phyloP scores from a whole-genome alignment of 495 filamentous ascomycete species.

The Terfezia boudieri region DNA sequence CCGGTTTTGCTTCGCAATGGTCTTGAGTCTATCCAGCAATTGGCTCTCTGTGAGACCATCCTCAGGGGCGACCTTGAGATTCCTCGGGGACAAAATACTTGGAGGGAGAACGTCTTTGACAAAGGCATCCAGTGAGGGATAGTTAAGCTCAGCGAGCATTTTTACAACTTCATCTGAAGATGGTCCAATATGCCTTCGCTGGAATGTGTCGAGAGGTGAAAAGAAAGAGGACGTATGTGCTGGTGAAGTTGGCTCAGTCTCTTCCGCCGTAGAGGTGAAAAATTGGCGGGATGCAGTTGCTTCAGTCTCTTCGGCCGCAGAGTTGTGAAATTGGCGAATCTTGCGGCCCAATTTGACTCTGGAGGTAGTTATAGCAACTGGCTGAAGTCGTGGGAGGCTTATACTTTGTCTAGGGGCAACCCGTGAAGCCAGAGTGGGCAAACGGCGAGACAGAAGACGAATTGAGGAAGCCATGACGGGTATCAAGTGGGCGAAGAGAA shows the following conservation, averaged over 20 bases:
- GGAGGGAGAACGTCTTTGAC: constrained; percentile 65
- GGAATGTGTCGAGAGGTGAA: constrained; percentile 32
- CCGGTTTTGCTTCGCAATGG: constrained; percentile 44
- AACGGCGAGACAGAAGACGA: background rate
- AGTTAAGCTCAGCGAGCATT: constrained; percentile 68
- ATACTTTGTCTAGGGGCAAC: background rate
- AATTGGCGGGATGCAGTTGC: background rate
- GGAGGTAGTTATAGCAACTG: background rate
- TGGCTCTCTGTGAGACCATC: constrained; percentile 44
- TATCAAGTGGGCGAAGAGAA: background rate
- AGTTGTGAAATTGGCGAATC: background rate
- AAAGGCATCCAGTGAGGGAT: constrained; percentile 58
- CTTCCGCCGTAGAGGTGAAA: background rate
- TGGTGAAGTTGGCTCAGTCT: background rate
- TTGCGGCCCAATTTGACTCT: background rate
- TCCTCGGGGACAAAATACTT: constrained; percentile 51
- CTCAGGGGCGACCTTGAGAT: constrained; percentile 21
- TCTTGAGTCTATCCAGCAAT: constrained; percentile 37
- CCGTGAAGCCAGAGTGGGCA: background rate
- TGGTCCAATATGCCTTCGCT: constrained; percentile 86
- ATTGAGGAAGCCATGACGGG: background rate
- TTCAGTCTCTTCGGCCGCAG: background rate
- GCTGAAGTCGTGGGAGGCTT: background rate
- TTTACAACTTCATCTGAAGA: constrained; percentile 41
- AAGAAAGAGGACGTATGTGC: background rate